These are phyloP conservation scores for Pseudopyrenochaeta lycopersici DNA, from an alignment of 2,329 filamentous ascomycete genomes.

Conservation along the genomic window DNA sequence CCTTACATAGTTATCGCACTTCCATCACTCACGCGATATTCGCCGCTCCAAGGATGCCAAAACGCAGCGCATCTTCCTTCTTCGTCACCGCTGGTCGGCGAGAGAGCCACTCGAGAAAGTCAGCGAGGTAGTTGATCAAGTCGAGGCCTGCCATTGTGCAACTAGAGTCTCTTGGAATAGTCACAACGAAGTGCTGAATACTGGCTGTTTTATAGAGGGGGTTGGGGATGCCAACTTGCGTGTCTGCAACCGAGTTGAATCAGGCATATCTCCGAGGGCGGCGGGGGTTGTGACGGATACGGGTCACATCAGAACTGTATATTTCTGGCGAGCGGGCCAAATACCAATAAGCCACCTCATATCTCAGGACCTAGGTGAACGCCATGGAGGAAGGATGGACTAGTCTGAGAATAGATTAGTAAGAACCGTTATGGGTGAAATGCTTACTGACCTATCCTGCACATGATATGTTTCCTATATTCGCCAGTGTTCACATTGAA, in stretches of 20 bases:
- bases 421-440: too few species aligned
- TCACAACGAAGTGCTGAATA: not conserved
- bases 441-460: not conserved
- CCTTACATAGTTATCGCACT: not conserved
- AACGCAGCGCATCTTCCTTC: conserved; percentile 34
- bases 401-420: not conserved
- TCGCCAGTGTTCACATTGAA: too few species aligned
- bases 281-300: not conserved
- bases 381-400: not conserved
- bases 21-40: conserved; percentile 40
- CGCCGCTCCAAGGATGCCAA: conserved; percentile 49
- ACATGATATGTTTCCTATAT: not conserved
- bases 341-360: not conserved
- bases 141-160: not conserved
- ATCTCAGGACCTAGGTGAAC: not conserved
- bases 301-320: not conserved
- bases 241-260: not conserved
- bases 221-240: not conserved
- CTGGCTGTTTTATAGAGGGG: not conserved
- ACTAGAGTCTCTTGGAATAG: not conserved
- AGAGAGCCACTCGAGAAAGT: conserved; percentile 16
- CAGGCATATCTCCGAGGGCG: not conserved
- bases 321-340: not conserved
- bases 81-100: conserved; percentile 15
- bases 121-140: conserved; percentile 12